Percentiles rank a stretch among this genome's conserved stretches.
Evolutionary conservation across 495 filamentous ascomycete genomes (phyloP).

Genomic region (Emericellopsis terricola): DNA sequence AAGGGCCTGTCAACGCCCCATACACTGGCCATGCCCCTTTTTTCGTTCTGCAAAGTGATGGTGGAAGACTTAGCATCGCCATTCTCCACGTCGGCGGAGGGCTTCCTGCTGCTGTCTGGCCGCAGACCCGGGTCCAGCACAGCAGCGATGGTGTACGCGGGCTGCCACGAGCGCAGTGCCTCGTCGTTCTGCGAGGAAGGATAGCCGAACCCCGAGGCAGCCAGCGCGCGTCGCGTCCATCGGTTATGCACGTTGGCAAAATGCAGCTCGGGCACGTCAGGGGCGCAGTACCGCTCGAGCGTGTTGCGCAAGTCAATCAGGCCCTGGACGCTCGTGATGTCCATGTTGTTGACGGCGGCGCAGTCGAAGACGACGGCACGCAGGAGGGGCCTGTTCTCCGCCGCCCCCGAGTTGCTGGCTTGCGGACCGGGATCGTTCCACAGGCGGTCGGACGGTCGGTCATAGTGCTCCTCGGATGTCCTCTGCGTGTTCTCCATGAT

Average conservation of each 20-base stretch:
- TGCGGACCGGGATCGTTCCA: constrained; percentile 7
- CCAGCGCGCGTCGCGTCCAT: constrained; percentile 14
- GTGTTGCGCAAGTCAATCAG: constrained; percentile 14
- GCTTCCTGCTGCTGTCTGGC: not conserved
- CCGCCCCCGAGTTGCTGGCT: constrained; percentile 5
- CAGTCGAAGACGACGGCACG: constrained; percentile 16
- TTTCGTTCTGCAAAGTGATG: constrained; percentile 1
- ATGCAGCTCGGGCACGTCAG: constrained; percentile 13
- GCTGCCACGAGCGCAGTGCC: not conserved
- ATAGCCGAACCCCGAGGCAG: constrained; percentile 13
- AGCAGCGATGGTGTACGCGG: constrained; percentile 3
- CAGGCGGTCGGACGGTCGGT: constrained; percentile 10
- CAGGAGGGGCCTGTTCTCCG: constrained; percentile 11
- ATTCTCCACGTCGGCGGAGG: constrained; percentile 5
- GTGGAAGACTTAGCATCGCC: not conserved
- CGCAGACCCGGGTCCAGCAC: not conserved
- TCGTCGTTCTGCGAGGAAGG: not conserved
- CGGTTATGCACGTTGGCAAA: constrained; percentile 15
- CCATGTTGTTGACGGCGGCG: constrained; percentile 12
- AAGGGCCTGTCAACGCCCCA: constrained; percentile 13
- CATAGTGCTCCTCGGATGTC: constrained; percentile 7
- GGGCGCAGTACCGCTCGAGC: constrained; percentile 12
- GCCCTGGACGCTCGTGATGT: constrained; percentile 14
- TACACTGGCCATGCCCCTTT: constrained; percentile 1
- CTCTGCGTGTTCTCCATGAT: constrained; percentile 9